These are phyloP conservation scores for Goffeauzyma gilvescens DNA, from an alignment of 768 basidiomycete species.

Conservation along the genomic window DNA sequence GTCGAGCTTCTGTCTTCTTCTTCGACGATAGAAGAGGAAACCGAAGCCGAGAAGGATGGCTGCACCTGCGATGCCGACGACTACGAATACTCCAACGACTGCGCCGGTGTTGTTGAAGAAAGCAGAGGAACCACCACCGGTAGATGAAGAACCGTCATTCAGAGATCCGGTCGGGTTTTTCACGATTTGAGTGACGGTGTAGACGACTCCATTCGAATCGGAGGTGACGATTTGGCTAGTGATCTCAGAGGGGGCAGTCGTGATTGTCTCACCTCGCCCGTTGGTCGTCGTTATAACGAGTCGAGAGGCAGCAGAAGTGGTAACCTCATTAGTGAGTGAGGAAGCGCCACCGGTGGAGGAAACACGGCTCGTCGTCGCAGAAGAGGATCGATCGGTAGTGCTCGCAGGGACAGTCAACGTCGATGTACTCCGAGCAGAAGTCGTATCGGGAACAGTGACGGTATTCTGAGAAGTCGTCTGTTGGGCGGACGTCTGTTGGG, in stretches of 20 bases:
- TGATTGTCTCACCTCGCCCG: constrained; percentile 15
- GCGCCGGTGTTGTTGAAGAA: constrained; percentile 64
- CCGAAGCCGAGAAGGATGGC: constrained; percentile 37
- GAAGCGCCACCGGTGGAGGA: background rate
- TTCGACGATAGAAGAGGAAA: constrained; percentile 32
- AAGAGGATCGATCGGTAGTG: background rate
- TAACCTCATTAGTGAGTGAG: background rate
- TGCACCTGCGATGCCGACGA: constrained; percentile 48
- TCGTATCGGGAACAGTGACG: background rate
- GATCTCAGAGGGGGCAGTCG: constrained; percentile 23
- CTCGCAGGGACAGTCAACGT: constrained; percentile 4
- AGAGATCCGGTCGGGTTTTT: constrained; percentile 26
- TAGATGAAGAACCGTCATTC: constrained; percentile 18
- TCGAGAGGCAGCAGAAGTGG: constrained; percentile 17
- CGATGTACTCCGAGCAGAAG: background rate
- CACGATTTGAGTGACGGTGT: constrained; percentile 30
- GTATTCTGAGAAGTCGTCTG: constrained; percentile 1
- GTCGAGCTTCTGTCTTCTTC: constrained; percentile 30
- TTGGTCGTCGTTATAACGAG: constrained; percentile 26
- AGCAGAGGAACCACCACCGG: constrained; percentile 6
- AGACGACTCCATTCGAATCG: constrained; percentile 22
- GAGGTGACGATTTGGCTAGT: constrained; percentile 21
- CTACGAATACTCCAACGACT: constrained; percentile 56
- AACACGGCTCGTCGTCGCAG: background rate
- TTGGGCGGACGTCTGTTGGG: background rate